Percentiles rank a stretch among this genome's conserved stretches.
phyloP scores from a whole-genome alignment of 1,139 yeast species.

The Candida sp. region DNA sequence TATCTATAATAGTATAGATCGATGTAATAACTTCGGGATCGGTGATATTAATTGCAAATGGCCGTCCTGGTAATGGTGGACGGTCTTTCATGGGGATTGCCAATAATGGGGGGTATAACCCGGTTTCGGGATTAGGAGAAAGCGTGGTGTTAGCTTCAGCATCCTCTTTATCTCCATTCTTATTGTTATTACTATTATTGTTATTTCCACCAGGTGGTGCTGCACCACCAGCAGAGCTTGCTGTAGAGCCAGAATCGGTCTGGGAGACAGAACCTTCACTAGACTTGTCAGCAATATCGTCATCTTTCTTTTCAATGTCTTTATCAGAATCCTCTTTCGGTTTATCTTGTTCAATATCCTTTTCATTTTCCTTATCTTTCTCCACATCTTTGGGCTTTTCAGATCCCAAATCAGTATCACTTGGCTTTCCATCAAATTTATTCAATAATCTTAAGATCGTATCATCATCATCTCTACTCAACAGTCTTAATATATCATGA shows the following conservation, averaged over 20 bases:
- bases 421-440: not conserved
- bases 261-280: conserved; percentile 5
- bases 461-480: not conserved
- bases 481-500: not conserved
- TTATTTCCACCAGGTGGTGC: conserved; percentile 11
- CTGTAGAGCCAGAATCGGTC: conserved; percentile 10
- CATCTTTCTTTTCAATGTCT: conserved; percentile 4
- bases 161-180: conserved; percentile 8
- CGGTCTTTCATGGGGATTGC: conserved; percentile 50
- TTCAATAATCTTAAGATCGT: not conserved
- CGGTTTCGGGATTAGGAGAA: conserved; percentile 19
- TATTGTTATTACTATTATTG: conserved; percentile 8
- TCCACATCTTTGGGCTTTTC: conserved; percentile 3
- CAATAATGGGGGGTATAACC: conserved; percentile 41
- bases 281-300: conserved; percentile 4
- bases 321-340: conserved; percentile 6
- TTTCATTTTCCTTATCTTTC: conserved; percentile 11
- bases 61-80: conserved; percentile 45
- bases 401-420: not conserved
- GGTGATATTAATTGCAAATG: conserved; percentile 68
- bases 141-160: conserved; percentile 5
- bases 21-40: conserved; percentile 86
- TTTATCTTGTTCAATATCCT: conserved; percentile 6
- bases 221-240: conserved; percentile 12
- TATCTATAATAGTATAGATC: conserved; percentile 67